Evolutionary conservation across 208 protist species (phyloP).

Genomic region (Crithidia acanthocephali): DNA sequence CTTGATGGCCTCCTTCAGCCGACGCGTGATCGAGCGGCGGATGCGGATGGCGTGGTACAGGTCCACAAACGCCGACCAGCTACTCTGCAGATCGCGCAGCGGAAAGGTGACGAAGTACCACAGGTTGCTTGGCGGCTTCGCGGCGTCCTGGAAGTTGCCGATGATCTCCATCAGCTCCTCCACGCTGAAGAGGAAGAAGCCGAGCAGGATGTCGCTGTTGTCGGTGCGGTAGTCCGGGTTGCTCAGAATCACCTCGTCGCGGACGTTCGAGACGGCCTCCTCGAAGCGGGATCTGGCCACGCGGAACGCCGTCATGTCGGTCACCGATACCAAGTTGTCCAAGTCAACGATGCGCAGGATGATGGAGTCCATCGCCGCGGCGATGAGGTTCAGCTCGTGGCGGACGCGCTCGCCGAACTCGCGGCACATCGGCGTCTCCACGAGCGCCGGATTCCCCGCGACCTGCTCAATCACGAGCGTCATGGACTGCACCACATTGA

Average conservation of each 20-base stretch:
- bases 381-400: conserved; percentile 57
- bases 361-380: conserved; percentile 76
- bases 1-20: conserved; percentile 88
- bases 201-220: conserved; percentile 81
- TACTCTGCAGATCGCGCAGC: conserved; percentile 64
- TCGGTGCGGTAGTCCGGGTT: conserved; percentile 84
- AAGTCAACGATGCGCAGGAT: conserved; percentile 78
- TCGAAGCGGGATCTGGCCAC: conserved; percentile 58
- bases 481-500: conserved; percentile 72
- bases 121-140: conserved; percentile 49
- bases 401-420: conserved; percentile 63
- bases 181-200: conserved; percentile 86
- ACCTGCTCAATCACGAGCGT: conserved; percentile 80
- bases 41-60: conserved; percentile 48
- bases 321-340: conserved; percentile 48
- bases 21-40: conserved; percentile 68
- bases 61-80: conserved; percentile 42
- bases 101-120: conserved; percentile 55
- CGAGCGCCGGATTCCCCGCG: conserved; percentile 50
- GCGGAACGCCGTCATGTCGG: conserved; percentile 66
- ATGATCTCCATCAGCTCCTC: conserved; percentile 80
- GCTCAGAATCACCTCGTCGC: conserved; percentile 81
- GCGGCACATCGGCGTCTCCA: conserved; percentile 77
- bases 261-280: conserved; percentile 70
- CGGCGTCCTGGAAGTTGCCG: conserved; percentile 54